A percentile compares a stretch with the other conserved stretches of the same genome.
These are phyloP conservation scores for Calonectria multiphialidica DNA, from an alignment of 2,329 filamentous ascomycete species.

Conservation along the genomic window DNA sequence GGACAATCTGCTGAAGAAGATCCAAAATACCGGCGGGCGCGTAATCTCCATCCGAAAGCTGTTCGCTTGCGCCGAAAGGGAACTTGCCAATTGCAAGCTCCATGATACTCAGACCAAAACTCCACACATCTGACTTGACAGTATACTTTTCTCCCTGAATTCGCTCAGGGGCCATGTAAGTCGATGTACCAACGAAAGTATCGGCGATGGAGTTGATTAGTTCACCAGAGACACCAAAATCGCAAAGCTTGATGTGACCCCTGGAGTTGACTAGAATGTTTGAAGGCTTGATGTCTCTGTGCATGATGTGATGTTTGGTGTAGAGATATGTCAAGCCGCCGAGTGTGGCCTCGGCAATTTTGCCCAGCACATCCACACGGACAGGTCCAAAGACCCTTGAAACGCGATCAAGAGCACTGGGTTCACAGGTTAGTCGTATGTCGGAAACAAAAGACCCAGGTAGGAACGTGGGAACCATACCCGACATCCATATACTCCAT, in stretches of 20 bases:
- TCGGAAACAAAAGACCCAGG: no score
- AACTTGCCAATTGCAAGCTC: constrained; percentile 98
- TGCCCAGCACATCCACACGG: constrained; percentile 94
- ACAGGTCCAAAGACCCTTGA: constrained; percentile 96
- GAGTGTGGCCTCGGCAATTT: constrained; percentile 96
- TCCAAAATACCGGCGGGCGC: constrained; percentile 96
- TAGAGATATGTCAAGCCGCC: constrained; percentile 96
- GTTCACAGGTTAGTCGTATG: constrained; percentile 22
- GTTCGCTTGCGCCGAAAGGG: constrained; percentile 84
- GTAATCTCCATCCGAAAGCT: constrained; percentile 78
- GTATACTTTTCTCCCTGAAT: constrained; percentile 98
- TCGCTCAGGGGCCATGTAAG: constrained; percentile 98
- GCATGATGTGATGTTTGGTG: constrained; percentile 96
- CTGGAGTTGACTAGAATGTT: constrained; percentile 97
- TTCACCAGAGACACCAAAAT: constrained; percentile 98
- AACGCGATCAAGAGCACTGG: constrained; percentile 89
- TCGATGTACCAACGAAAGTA: constrained; percentile 98
- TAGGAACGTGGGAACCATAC: constrained; percentile 68
- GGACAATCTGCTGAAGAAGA: constrained; percentile 95
- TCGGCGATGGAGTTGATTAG: constrained; percentile 98
- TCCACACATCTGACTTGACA: constrained; percentile 99
- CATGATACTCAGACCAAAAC: constrained; percentile 95
- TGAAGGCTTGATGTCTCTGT: constrained; percentile 97
- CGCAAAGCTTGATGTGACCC: constrained; percentile 95
- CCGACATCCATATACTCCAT: constrained; percentile 99